These are phyloP conservation scores for Aeminium ludgeri DNA, from an alignment of 495 filamentous ascomycete species.

Conservation along the genomic window DNA sequence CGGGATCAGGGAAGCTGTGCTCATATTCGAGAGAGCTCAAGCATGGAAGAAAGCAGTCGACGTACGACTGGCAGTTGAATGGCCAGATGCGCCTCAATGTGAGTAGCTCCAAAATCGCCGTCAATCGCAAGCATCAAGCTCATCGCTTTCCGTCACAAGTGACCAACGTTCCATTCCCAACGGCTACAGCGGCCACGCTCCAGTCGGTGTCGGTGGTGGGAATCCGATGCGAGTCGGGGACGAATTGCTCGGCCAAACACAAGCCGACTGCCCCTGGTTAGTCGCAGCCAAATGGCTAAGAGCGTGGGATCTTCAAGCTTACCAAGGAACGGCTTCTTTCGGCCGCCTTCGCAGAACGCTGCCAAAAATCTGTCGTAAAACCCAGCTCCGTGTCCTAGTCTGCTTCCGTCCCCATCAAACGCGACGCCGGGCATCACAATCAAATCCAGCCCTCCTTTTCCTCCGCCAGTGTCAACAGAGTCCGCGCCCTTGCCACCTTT, in stretches of 20 bases:
- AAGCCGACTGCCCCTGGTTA: conserved; percentile 52
- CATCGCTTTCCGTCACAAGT: not conserved
- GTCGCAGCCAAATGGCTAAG: conserved; percentile 1
- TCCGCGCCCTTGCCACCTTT: conserved; percentile 37
- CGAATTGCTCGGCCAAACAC: conserved; percentile 73
- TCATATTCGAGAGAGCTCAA: too few species aligned
- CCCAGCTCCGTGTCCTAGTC: conserved; percentile 88
- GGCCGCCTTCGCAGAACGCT: conserved; percentile 36
- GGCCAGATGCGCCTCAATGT: too few species aligned
- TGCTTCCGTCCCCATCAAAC: conserved; percentile 58
- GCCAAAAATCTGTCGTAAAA: conserved; percentile 90
- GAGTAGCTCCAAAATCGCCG: too few species aligned
- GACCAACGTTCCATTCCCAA: conserved; percentile 35
- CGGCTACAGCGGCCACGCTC: conserved; percentile 46
- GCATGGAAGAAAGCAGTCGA: too few species aligned
- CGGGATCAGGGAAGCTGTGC: too few species aligned
- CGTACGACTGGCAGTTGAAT: too few species aligned
- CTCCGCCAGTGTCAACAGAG: conserved; percentile 13
- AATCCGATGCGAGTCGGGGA: conserved; percentile 41
- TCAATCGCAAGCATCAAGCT: too few species aligned
- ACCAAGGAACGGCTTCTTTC: conserved; percentile 49
- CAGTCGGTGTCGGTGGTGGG: conserved; percentile 52
- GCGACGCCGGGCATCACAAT: conserved; percentile 89
- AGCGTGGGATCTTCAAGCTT: conserved; percentile 14
- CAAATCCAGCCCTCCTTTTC: conserved; percentile 51